These are phyloP conservation scores for Melanogaster broomeanus DNA, from an alignment of 768 basidiomycete species.

Conservation along the genomic window DNA sequence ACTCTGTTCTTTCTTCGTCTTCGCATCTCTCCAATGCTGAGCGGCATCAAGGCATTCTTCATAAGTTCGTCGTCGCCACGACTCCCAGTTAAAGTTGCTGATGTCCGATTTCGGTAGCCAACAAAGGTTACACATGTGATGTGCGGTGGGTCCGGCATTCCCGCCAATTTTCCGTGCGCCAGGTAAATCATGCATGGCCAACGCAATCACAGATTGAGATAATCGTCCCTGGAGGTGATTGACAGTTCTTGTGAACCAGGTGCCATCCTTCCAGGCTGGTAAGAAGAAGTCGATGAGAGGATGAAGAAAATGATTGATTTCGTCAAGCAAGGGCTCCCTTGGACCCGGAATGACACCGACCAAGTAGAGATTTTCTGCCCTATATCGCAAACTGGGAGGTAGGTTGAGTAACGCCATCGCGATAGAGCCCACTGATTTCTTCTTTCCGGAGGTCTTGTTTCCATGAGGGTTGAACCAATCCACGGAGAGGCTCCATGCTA, in stretches of 20 bases:
- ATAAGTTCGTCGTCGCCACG: no score
- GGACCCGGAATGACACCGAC: constrained; percentile 40
- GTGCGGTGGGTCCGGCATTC: no score
- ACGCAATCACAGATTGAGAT: constrained; percentile 30
- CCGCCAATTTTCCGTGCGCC: no score
- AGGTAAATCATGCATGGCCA: no score
- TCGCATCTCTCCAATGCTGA: constrained; percentile 10
- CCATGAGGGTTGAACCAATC: constrained; percentile 29
- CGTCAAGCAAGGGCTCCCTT: constrained; percentile 26
- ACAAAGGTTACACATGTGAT: no score
- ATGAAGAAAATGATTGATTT: constrained; percentile 37
- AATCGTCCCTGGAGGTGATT: constrained; percentile 33
- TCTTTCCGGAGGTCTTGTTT: constrained; percentile 22
- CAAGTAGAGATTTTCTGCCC: constrained; percentile 38
- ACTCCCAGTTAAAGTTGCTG: constrained; percentile 27
- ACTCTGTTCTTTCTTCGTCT: constrained; percentile 11
- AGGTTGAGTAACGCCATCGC: constrained; percentile 22
- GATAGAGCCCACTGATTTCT: constrained; percentile 11
- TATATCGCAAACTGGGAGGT: constrained; percentile 13
- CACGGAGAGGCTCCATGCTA: constrained; percentile 26
- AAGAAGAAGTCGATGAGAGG: constrained; percentile 37
- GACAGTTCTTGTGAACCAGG: no score
- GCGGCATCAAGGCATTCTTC: constrained; percentile 22
- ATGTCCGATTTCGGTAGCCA: constrained; percentile 12
- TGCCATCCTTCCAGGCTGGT: constrained; percentile 30